These are phyloP conservation scores for Cucurbita maxima DNA, from an alignment of 306 rosid species.

Conservation along the genomic window DNA sequence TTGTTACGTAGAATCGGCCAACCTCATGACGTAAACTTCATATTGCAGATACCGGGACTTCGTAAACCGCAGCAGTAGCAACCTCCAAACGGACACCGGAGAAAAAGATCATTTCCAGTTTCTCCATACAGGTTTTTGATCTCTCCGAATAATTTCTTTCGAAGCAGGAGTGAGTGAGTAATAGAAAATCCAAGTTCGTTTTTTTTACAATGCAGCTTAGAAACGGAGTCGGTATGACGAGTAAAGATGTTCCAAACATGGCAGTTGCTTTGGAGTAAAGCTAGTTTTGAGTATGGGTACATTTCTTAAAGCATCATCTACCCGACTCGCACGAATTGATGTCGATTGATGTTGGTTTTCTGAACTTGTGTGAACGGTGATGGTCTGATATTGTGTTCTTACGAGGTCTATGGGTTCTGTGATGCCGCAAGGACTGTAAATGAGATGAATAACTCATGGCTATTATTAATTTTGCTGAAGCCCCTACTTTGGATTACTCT, in stretches of 20 bases:
- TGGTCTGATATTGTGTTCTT: background rate
- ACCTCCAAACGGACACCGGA: background rate
- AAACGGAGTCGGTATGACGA: background rate
- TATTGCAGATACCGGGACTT: background rate
- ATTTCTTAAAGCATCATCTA: background rate
- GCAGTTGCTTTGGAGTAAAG: background rate
- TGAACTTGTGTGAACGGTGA: background rate
- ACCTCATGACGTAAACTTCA: background rate
- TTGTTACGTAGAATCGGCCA: background rate
- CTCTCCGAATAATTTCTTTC: background rate
- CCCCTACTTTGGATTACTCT: background rate
- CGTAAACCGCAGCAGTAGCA: background rate
- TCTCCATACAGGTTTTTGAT: background rate
- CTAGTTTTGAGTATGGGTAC: background rate
- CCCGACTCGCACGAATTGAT: background rate
- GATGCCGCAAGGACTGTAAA: background rate
- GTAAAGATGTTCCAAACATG: background rate
- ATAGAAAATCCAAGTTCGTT: background rate
- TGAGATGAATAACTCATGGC: background rate
- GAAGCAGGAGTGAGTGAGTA: background rate
- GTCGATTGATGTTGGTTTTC: background rate
- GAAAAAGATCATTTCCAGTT: constrained; percentile 2
- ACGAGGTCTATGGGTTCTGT: background rate
- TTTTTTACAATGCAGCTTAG: background rate
- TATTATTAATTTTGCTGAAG: background rate